A percentile compares a stretch with the other conserved stretches of the same genome.
Conservation (phyloP, 2,329 filamentous ascomycete genomes). For the Calonectria hongkongensis region DNA sequence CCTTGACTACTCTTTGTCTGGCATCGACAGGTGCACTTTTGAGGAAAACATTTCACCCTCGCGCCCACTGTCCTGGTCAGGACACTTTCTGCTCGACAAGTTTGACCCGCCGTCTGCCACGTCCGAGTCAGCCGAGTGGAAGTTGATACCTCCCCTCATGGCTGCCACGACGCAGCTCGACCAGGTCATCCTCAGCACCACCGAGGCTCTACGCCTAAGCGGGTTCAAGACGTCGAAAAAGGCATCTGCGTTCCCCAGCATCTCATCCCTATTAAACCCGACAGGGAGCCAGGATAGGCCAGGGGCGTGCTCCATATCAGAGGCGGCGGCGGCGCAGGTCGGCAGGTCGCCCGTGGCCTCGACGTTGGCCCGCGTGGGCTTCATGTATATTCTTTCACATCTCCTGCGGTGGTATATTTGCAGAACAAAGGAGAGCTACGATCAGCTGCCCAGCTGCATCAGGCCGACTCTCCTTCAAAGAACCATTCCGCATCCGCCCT, state of each 20-base stretch:
- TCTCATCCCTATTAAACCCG: constrained; percentile 51
- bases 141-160: constrained; percentile 41
- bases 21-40: constrained; percentile 18
- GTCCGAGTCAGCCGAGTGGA: constrained; percentile 33
- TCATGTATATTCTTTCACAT: constrained; percentile 43
- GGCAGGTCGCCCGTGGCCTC: constrained; percentile 37
- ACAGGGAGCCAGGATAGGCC: neutral
- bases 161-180: constrained; percentile 44
- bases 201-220: constrained; percentile 36
- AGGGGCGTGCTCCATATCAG: constrained; percentile 38
- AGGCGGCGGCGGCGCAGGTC: constrained; percentile 44
- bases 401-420: constrained; percentile 48
- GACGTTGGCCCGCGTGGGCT: constrained; percentile 45
- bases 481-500: constrained; percentile 52
- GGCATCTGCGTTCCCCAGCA: constrained; percentile 49
- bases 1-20: constrained; percentile 20
- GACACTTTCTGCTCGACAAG: constrained; percentile 40
- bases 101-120: constrained; percentile 19
- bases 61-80: constrained; percentile 39
- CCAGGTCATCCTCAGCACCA: constrained; percentile 42
- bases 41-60: constrained; percentile 21
- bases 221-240: constrained; percentile 29
- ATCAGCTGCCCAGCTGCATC: constrained; percentile 49
- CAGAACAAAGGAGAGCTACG: constrained; percentile 50
- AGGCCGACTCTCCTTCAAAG: constrained; percentile 51